These are phyloP conservation scores for Phyllosticta capitalensis DNA, from an alignment of 2,329 filamentous ascomycete genomes.

Conservation along the genomic window DNA sequence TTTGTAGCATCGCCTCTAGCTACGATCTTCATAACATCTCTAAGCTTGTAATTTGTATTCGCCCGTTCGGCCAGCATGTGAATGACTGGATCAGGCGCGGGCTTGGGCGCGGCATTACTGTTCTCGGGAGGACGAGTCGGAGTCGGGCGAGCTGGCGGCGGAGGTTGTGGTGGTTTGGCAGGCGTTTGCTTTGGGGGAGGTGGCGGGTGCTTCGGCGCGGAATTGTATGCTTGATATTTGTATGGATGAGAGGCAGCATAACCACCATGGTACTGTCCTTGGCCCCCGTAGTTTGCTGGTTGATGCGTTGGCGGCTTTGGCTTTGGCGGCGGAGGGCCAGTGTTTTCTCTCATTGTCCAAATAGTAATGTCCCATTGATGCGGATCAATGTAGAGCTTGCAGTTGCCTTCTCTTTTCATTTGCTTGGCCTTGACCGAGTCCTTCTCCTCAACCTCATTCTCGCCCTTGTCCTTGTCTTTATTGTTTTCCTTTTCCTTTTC, in stretches of 20 bases:
- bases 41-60: constrained; percentile 60
- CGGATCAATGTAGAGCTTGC: constrained; percentile 68
- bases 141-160: constrained; percentile 9
- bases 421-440: constrained; percentile 39
- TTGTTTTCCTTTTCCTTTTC: constrained; percentile 23
- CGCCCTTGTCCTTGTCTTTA: constrained; percentile 44
- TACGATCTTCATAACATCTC: constrained; percentile 75
- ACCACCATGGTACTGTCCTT: neutral
- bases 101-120: constrained; percentile 18
- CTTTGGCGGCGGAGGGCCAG: constrained; percentile 32
- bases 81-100: constrained; percentile 64
- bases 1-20: constrained; percentile 64
- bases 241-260: constrained; percentile 7
- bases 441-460: constrained; percentile 45
- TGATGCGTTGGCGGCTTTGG: constrained; percentile 20
- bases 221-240: constrained; percentile 7
- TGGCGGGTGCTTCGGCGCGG: constrained; percentile 12
- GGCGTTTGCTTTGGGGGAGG: constrained; percentile 20
- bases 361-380: constrained; percentile 70
- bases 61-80: constrained; percentile 68
- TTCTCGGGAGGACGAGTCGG: constrained; percentile 1
- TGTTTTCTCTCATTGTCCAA: constrained; percentile 60
- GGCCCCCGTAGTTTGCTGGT: constrained; percentile 18
- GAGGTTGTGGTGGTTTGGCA: constrained; percentile 14
- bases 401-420: constrained; percentile 32